phyloP scores from a whole-genome alignment of 306 rosid genomes.

The Begonia loranthoides region DNA sequence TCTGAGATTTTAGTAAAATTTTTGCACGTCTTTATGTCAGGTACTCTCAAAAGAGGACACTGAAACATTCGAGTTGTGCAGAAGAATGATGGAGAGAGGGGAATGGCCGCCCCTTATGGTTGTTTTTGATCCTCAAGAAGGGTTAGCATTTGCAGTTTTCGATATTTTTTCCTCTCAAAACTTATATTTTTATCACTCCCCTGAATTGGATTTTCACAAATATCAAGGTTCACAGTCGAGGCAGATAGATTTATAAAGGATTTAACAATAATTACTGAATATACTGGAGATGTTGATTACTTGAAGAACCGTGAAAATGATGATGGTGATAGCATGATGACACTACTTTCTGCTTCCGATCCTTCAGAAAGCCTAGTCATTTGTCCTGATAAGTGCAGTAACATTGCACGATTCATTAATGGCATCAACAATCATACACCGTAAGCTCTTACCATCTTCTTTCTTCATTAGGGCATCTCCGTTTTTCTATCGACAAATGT shows the following conservation, averaged over 20 bases:
- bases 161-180: neutral
- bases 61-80: slow-evolving; percentile 57
- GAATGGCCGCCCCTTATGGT: slow-evolving; percentile 95
- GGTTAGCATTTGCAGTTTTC: slow-evolving; percentile 28
- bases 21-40: slow-evolving; percentile 23
- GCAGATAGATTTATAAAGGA: slow-evolving; percentile 76
- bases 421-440: slow-evolving; percentile 85
- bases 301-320: slow-evolving; percentile 71
- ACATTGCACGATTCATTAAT: slow-evolving; percentile 84
- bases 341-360: slow-evolving; percentile 58
- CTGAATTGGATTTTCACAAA: neutral
- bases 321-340: slow-evolving; percentile 96
- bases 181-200: neutral
- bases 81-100: slow-evolving; percentile 77
- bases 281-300: slow-evolving; percentile 89
- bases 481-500: no score
- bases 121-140: slow-evolving; percentile 87
- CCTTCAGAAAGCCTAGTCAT: slow-evolving; percentile 66
- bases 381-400: slow-evolving; percentile 79
- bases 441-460: slow-evolving; percentile 38
- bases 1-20: neutral
- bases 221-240: slow-evolving; percentile 77
- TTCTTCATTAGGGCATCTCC: neutral
- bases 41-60: slow-evolving; percentile 64
- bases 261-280: slow-evolving; percentile 84